Conservation (phyloP, 257 asterid genomes). For the Capsicum baccatum region DNA sequence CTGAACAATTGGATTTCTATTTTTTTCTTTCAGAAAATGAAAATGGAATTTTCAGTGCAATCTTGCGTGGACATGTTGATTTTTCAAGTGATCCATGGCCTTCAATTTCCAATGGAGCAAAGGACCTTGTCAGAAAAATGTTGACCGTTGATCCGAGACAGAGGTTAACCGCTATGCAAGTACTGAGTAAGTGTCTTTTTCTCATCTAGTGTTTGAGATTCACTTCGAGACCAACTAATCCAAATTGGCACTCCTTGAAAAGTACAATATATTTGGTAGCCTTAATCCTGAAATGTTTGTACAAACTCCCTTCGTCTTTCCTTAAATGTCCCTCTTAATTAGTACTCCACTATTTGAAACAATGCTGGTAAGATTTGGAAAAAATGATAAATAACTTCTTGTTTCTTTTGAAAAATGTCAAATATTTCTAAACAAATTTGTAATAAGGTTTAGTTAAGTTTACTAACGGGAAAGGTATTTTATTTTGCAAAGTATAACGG, state of each 20-base stretch:
- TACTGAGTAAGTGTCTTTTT: conserved; percentile 60
- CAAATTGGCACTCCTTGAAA: background rate
- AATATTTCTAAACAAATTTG: background rate
- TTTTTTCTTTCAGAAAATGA: conserved; percentile 59
- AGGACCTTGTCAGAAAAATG: conserved; percentile 88
- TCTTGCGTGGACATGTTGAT: conserved; percentile 74
- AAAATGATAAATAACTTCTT: background rate
- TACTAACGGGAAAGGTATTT: too few relatives aligned
- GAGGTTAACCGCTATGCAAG: conserved; percentile 80
- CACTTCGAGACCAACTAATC: too few relatives aligned
- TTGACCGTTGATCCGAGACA: conserved; percentile 72
- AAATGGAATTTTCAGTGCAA: conserved; percentile 84
- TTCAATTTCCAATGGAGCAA: conserved; percentile 77
- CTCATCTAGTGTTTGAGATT: too few relatives aligned
- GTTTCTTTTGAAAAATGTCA: too few relatives aligned
- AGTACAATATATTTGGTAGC: too few relatives aligned
- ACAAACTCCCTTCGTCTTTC: background rate
- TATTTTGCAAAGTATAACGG: too few relatives aligned
- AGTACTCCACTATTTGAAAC: background rate
- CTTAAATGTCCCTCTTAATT: background rate
- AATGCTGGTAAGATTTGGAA: background rate
- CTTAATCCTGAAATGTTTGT: background rate
- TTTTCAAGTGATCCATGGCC: conserved; percentile 96
- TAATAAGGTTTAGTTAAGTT: too few relatives aligned
- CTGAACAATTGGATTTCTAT: background rate